Evolutionary conservation across 108 stramenopile genomes (phyloP).

Genomic region (Nitzschia putrida): DNA sequence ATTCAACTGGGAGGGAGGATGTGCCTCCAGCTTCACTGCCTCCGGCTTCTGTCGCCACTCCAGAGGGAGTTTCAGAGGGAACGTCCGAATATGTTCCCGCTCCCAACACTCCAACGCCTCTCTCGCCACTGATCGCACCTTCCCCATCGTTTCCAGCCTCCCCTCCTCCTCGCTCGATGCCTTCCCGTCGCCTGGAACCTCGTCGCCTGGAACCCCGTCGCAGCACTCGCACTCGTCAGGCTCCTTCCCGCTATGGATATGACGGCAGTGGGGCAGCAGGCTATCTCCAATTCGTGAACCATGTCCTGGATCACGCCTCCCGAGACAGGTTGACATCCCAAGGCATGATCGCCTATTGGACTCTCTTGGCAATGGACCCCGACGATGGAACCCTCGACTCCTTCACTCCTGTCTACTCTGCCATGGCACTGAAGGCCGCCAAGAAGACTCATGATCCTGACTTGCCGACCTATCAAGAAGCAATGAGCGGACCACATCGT

Average conservation of each 20-base stretch:
- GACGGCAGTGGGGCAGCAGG: no score
- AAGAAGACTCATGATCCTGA: constrained; percentile 25
- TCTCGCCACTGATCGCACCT: not conserved
- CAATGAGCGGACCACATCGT: constrained; percentile 24
- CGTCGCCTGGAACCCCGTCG: not conserved
- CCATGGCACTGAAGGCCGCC: not conserved
- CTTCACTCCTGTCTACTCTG: not conserved
- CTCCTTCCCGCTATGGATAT: not conserved
- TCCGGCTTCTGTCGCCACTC: no score
- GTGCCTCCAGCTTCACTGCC: no score
- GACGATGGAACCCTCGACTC: not conserved
- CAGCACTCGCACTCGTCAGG: not conserved
- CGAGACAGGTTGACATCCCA: not conserved
- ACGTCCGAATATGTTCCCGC: no score
- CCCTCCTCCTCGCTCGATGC: not conserved
- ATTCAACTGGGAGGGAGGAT: no score
- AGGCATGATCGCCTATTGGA: not conserved
- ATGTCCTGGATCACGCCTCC: not conserved
- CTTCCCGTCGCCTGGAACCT: not conserved
- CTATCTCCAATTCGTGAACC: not conserved
- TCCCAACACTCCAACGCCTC: not conserved
- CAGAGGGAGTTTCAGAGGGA: no score
- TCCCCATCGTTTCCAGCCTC: not conserved
- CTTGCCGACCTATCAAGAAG: constrained; percentile 33
- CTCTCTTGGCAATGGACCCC: not conserved